Base-by-base conservation (phyloP, 495 filamentous ascomycete species). In the Tetracladium setigerum region DNA sequence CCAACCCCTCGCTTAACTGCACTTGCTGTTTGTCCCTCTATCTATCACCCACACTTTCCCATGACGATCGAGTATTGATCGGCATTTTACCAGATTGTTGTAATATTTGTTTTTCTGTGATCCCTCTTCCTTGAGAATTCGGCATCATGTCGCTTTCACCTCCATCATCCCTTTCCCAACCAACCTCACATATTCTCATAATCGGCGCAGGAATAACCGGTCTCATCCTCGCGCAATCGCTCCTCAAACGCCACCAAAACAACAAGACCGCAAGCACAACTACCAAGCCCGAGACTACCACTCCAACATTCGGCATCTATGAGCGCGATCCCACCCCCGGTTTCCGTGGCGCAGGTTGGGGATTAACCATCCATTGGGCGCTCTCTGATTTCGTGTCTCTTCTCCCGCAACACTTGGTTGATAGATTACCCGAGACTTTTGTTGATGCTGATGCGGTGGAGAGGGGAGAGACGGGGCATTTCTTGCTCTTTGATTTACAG, bases 171-270 rank as follows among this genome's bases (percentile, higher is more conserved):
- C 22, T 27, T 7, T 27, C 22, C 22, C 22, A 3, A 3, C 22
- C 22, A 27, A 30, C 22, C 10, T 18, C 30, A 14, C 61, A 61
- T 45, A 56, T 69, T 42, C 57, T 62, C 44, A 67, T 79, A 41
- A 63, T 71, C 32, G 76, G 76, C 41, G 75, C 63, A 34, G 76
- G 77, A 15, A 62, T 79, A 2, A 71, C 71, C n/a, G 76, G 74
- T 17, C 65, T 79, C 1, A 66, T 68, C 13, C 67, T 79, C 1
- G 74, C 73, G 5, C 74, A 80, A 49, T 69, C 66, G n/a, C 64
- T 80, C 2, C 67, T 73, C 44, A 61, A 69, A 37, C 22, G 22
- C 22, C 22, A 27, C 22, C 22, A 27, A 27, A 27, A 27, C 22
- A 27, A 27, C 22, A 3, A 27, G 3, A 27, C 22, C 22, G 7